phyloP scores from a whole-genome alignment of 2,329 filamentous ascomycete species.

The Fusarium incarnatum region DNA sequence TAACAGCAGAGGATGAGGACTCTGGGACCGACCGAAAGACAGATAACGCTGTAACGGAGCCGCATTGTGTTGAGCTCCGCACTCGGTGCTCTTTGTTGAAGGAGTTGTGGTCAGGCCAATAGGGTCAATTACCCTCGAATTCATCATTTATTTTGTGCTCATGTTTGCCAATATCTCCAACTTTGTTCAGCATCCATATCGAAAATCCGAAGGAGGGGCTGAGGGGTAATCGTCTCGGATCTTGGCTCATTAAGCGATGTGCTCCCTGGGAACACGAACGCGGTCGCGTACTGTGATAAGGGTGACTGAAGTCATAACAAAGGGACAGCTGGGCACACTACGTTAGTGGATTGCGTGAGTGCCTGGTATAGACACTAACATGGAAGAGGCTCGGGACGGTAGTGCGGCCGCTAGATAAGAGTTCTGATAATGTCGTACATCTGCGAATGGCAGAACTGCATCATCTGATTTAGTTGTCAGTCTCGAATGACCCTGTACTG shows the following conservation, averaged over 20 bases:
- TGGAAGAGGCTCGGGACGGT: conserved; percentile 16
- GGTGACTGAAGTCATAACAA: conserved; percentile 36
- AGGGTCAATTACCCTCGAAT: conserved; percentile 29
- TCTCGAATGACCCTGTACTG: not conserved
- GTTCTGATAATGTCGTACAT: conserved; percentile 1
- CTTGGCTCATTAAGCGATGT: conserved; percentile 10
- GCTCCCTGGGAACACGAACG: conserved; percentile 31
- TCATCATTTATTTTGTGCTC: conserved; percentile 28
- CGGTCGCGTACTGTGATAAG: conserved; percentile 21
- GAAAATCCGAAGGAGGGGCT: conserved; percentile 13
- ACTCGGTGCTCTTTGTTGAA: not conserved
- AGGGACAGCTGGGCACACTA: conserved; percentile 30
- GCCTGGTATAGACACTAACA: conserved; percentile 20
- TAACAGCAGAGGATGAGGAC: not conserved
- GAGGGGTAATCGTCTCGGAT: conserved; percentile 14
- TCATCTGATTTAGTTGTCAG: conserved; percentile 10
- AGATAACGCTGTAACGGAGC: not conserved
- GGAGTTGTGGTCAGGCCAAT: conserved; percentile 11
- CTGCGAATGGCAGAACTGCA: not conserved
- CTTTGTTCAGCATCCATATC: not conserved
- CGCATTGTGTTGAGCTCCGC: not conserved
- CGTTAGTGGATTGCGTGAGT: conserved; percentile 23
- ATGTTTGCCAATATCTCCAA: conserved; percentile 34
- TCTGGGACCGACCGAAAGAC: not conserved
- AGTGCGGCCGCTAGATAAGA: conserved; percentile 34